A percentile compares a stretch with the other conserved stretches of the same genome.
phyloP scores from a whole-genome alignment of 768 basidiomycete species.

The Tricholoma hemisulphureum region DNA sequence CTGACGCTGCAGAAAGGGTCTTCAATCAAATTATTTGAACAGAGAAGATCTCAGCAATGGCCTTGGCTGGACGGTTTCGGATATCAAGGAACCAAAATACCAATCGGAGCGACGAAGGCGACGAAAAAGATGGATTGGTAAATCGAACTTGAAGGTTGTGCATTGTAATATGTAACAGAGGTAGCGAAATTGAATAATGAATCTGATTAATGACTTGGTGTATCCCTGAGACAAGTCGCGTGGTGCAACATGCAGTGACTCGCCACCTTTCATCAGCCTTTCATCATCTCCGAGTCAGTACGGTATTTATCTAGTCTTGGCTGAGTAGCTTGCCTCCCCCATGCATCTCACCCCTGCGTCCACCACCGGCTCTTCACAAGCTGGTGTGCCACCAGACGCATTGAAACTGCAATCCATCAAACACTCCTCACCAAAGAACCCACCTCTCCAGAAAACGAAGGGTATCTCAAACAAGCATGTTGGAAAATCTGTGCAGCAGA shows the following conservation, averaged over 20 bases:
- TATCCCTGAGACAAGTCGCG: too few species aligned
- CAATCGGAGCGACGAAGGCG: constrained; percentile 41
- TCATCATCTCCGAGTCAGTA: too few species aligned
- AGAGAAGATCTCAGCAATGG: constrained; percentile 73
- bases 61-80: constrained; percentile 98
- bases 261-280: too few species aligned
- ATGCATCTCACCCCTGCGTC: constrained; percentile 8
- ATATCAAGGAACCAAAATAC: constrained; percentile 78
- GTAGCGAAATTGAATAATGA: too few species aligned
- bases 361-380: constrained; percentile 4
- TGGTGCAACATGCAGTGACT: too few species aligned
- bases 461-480: constrained; percentile 14
- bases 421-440: constrained; percentile 23
- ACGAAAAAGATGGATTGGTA: constrained; percentile 74
- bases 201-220: too few species aligned
- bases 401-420: constrained; percentile 17
- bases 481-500: constrained; percentile 42
- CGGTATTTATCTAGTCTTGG: background rate
- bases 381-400: background rate
- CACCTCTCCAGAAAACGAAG: constrained; percentile 15
- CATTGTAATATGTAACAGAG: too few species aligned
- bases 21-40: constrained; percentile 79
- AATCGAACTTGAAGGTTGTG: background rate
- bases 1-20: constrained; percentile 82
- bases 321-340: background rate